Evolutionary conservation across 371 early-diverging fungal genomes (phyloP), one percentile per base, ranked within the genome.

Genomic region (Phascolomyces articulosus): DNA sequence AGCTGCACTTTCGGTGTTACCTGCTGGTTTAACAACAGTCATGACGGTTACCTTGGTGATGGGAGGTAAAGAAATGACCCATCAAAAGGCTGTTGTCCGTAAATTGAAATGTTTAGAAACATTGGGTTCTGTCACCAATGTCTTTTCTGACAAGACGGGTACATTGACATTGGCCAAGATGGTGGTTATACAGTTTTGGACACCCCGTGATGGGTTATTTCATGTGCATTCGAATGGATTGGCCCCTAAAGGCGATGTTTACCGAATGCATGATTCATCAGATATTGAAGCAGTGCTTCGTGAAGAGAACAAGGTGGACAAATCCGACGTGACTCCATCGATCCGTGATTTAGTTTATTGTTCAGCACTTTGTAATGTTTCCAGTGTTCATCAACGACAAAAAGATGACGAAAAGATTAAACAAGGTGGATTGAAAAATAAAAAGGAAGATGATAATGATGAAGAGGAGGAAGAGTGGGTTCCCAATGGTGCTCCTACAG

Each of bases 1-100:
- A 29, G 77, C 96, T 51, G 96, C 93, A 10, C 93, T 98, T 47
- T 92, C 96, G 20, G 93, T 96, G 40, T 93, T 98, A 59, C 99
- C 99, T 29, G 97, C 97, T 74, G 99, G 98, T 66, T 80, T 97
- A 23, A 91, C 96, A 23, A 95, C 96, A 7, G 95, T 96, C 8
- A 77, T 90, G 31, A 92, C 93, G 0, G 86, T 97, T 31, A 94
- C 96, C 4, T 92, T 97, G 89, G 95, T 95, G 0, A 58, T 94
- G 40, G 94, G 93, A 64, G 97, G 95, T 27, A 77, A 82, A 20
- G 80, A 93, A 31, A 91, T 97, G 93, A 91, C 95, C 26, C 77
- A 82, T 40, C 83, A 88, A 60, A 87, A 91, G 60, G 95, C 74
- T 1, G 59, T 75, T 20, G 70, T 75, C 11, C 72, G 75, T 21